phyloP scores from a whole-genome alignment of 768 basidiomycete genomes.

The Phylloporus sp. region DNA sequence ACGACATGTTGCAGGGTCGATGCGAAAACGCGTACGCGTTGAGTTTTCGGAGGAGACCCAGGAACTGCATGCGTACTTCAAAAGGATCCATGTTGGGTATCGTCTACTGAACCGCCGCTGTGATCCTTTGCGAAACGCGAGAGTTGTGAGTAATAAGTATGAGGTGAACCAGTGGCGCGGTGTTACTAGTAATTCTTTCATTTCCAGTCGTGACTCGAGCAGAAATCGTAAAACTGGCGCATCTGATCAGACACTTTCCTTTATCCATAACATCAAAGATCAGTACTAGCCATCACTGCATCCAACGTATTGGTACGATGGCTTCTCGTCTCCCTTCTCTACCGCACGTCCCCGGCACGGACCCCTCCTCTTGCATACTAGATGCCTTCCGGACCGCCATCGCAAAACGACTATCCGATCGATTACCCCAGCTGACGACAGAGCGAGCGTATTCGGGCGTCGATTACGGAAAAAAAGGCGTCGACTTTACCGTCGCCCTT shows the following conservation, averaged over 20 bases:
- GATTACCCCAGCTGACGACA: slow-evolving; percentile 57
- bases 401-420: slow-evolving; percentile 63
- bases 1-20: too few relatives aligned
- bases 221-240: slow-evolving; percentile 8
- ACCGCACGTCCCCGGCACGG: slow-evolving; percentile 42
- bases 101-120: too few relatives aligned
- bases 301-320: slow-evolving; percentile 22
- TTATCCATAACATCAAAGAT: background rate
- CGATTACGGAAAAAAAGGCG: slow-evolving; percentile 90
- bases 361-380: slow-evolving; percentile 61
- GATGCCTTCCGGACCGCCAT: slow-evolving; percentile 82
- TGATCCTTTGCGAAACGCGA: too few relatives aligned
- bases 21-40: slow-evolving; percentile 50
- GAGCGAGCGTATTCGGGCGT: slow-evolving; percentile 82
- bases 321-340: slow-evolving; percentile 34
- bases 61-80: slow-evolving; percentile 72
- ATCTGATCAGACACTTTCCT: slow-evolving; percentile 3
- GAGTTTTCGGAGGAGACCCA: slow-evolving; percentile 53
- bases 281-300: background rate
- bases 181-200: too few relatives aligned
- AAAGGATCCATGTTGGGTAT: slow-evolving; percentile 58
- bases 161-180: too few relatives aligned
- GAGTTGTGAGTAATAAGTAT: too few relatives aligned
- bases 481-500: slow-evolving; percentile 86
- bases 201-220: too few relatives aligned